These are phyloP conservation scores for Saturnispora bothae DNA, from an alignment of 805 yeast genomes.

Conservation along the genomic window DNA sequence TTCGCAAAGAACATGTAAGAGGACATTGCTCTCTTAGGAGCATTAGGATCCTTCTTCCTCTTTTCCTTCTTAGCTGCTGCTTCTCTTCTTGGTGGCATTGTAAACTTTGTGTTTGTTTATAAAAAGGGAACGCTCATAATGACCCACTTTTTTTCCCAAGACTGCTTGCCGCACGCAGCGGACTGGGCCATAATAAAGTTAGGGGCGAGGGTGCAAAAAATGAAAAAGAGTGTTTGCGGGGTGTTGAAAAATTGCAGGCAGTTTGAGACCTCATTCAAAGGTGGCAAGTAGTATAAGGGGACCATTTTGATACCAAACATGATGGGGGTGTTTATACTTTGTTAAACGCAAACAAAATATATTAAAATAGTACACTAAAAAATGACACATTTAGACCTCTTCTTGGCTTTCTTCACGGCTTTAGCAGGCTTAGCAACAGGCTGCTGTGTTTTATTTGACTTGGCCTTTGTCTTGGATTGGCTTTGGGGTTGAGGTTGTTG, in stretches of 20 bases:
- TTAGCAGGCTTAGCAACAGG: background rate
- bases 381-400: conserved; percentile 3
- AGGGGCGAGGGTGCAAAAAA: no score
- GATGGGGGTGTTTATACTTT: background rate
- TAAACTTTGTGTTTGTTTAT: no score
- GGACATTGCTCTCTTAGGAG: conserved; percentile 96
- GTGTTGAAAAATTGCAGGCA: no score
- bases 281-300: no score
- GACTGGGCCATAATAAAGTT: no score
- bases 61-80: conserved; percentile 19
- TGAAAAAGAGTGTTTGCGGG: no score
- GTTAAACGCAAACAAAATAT: background rate
- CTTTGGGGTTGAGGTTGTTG: conserved; percentile 1
- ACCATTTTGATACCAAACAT: background rate
- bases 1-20: conserved; percentile 99
- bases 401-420: conserved; percentile 2
- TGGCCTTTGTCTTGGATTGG: background rate
- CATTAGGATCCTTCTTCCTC: conserved; percentile 73
- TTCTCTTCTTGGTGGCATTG: conserved; percentile 15
- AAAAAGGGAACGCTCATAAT: background rate
- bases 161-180: no score
- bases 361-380: no score
- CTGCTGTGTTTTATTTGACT: background rate
- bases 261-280: no score
- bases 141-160: background rate